Evolutionary conservation across 2,329 filamentous ascomycete genomes (phyloP), one percentile per base, ranked within the genome.

Genomic region (Biscogniauxia marginata): DNA sequence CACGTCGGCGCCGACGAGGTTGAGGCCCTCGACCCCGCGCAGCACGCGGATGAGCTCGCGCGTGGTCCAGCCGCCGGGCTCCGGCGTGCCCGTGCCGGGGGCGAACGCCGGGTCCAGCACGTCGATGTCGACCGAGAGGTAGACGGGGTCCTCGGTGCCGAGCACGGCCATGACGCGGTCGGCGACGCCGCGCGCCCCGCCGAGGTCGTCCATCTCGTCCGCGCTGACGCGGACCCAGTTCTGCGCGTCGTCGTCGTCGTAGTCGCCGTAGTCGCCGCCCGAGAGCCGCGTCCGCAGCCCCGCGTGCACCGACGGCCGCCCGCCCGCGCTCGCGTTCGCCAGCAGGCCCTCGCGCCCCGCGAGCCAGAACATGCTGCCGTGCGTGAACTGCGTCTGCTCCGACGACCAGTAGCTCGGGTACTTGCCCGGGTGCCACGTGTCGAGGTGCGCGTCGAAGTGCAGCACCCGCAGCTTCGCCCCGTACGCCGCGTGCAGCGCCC

Each of bases 281-380:
- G 84, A 85, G 4, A 96, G 79, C 1, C 91, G 81, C 0, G 91
- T 96, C 46, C 92, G 86, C 50, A 96, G 77, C 1, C 92, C 92
- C 0, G 90, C 92, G 71, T 96, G 92, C 5, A 95, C 90, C 20
- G 85, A 89, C 0, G 85, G 88, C 8, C 85, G n/a, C n/a, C n/a
- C n/a, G n/a, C n/a, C 84, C 7, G 82, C 84, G 0, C 84, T 87
- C 13, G 79, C 76, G 71, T 93, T 93, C 58, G 84, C 80, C 56
- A 96, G 86, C 22, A 96, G 76, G 0, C 90, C 90, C 71, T 96
- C 92, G 24, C 86, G 85, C 49, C 87, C 86, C 5, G 92, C 92
- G 63, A 93, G 83, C 88, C 91, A 93, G 79, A 96, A 96, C 86
- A 96, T 95, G 63, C 85, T 90, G 4, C 93, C 92, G 73, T 96